Percentiles rank a stretch among this genome's conserved stretches.
These are phyloP conservation scores for Colletotrichum gigasporum DNA, from an alignment of 2,329 filamentous ascomycete genomes.

Conservation along the genomic window DNA sequence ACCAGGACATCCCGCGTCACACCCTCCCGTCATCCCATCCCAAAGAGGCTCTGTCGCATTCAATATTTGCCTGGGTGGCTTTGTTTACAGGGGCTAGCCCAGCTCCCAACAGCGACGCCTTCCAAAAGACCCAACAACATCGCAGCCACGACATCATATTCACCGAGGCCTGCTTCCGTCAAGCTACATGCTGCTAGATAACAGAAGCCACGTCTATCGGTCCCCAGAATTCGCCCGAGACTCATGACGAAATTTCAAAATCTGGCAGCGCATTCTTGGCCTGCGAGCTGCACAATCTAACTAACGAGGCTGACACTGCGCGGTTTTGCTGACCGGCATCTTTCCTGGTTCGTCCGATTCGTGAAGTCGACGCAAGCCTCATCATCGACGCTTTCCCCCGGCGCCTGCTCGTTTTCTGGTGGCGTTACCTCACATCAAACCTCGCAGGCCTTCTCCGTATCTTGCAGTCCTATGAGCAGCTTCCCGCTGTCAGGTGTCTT, in stretches of 20 bases:
- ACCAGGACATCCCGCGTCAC: neutral
- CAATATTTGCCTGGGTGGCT: conserved; percentile 14
- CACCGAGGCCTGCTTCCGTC: conserved; percentile 26
- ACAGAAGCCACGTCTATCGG: conserved; percentile 6
- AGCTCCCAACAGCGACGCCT: conserved; percentile 1
- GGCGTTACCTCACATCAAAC: conserved; percentile 2
- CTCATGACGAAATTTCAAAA: neutral
- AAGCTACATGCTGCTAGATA: conserved; percentile 2
- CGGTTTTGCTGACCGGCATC: neutral
- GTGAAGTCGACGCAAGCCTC: neutral
- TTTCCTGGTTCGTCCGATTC: conserved; percentile 11
- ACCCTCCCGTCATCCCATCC: conserved; percentile 4
- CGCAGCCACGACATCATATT: conserved; percentile 7
- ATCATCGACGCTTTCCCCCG: neutral
- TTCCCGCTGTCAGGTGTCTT: neutral
- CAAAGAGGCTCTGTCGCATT: conserved; percentile 25
- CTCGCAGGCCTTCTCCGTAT: neutral
- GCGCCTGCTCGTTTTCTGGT: conserved; percentile 1
- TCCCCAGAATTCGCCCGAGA: neutral
- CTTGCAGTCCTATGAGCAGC: neutral
- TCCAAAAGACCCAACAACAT: neutral
- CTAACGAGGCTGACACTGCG: conserved; percentile 2
- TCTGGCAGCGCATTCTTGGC: neutral
- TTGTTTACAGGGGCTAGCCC: neutral
- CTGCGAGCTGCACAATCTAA: neutral